Evolutionary conservation across 1,284 basidiomycete species (phyloP), one percentile per base, ranked within the genome.

Genomic region (Papiliotrema nemorosa): DNA sequence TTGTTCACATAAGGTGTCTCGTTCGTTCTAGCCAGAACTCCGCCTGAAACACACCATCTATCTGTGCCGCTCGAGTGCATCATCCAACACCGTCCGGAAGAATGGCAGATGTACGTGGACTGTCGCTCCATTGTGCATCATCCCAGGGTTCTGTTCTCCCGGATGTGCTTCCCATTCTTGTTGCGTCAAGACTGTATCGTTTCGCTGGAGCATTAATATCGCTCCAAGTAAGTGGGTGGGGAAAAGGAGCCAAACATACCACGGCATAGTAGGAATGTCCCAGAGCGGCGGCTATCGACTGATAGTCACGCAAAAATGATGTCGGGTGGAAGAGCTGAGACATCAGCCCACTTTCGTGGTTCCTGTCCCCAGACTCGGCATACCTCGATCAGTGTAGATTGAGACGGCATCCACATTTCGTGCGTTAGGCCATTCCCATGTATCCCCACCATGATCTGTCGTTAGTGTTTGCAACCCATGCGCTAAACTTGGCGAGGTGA

Each of bases 351-450:
- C 12, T 10, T n/a, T 29, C 40, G 27, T 24, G 9, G 22, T 22
- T 38, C 34, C 14, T 24, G 24, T 24, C 25, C 18, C 16, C 13
- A 2, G 44, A 2, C 7, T 13, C 2, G 16, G 36, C 57, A 39
- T 33, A 60, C 61, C 49, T 65, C 63, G 27, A 65, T 55, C n/a
- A 65, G 41, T 3, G 55, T 41, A 5, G 50, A 54, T 5, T 45
- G 42, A 37, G 51, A 44, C 5, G 53, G 52, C 62, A 64, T 62
- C 62, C 62, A 64, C 41, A 62, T 42, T 38, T 60, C 52, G 53
- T 64, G 58, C 5, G 53, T 59, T 18, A 64, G 25, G 1, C 50
- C 57, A 36, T 58, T 54, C 2, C 60, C 60, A 46, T 64, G 62
- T 18, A 64, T 49, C 13, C 57, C 56, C 24, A 64, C 51, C 34